Base-by-base conservation (phyloP, 495 filamentous ascomycete genomes). In the Elasticomyces elasticus region DNA sequence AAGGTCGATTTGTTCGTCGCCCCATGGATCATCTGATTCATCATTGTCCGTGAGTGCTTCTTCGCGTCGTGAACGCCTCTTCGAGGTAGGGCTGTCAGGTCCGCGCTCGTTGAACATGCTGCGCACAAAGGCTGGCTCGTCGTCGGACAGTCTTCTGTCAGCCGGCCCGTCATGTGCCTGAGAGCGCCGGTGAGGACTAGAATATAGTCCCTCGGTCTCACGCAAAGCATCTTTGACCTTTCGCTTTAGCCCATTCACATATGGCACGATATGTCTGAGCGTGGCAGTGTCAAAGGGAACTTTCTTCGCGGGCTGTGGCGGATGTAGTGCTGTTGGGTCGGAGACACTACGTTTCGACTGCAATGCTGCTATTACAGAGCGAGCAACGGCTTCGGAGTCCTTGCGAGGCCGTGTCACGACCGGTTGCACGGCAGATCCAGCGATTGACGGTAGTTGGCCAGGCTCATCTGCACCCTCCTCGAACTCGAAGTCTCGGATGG, bases 271-370 rank as follows among this genome's bases (percentile, higher is more conserved):
- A 66, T 91, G 86, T 55, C 83, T 82, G 20, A 96, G 79, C 53
- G 87, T 94, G 28, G 84, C 87, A 10, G 89, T 95, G 64, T 95
- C 89, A 60, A 96, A 96, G 13, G 87, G 86, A 28, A 95, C 80
- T 66, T 94, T 94, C 56, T 84, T 84, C 40, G 79, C 69, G 11
- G 80, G 68, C 17, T 76, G 67, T 42, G 71, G 67, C 9, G 72
- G 62, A 19, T 72, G 59, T 17, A 74, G 28, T 67, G 48, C 35
- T 75, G 55, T 41, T 69, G 76, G 74, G 61, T 78, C 73, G 9
- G 76, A 69, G 1, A 73, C 66, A 17, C 71, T 73, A 28, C 76
- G 78, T 61, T 81, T 78, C 56, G 85, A 78, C 67, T 89, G 83
- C 68, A 96, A 83, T 26, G 83, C 80, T 67, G 92, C 85, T 61